phyloP scores from a whole-genome alignment of 352 stramenopile species.

The Phytophthora meadii region DNA sequence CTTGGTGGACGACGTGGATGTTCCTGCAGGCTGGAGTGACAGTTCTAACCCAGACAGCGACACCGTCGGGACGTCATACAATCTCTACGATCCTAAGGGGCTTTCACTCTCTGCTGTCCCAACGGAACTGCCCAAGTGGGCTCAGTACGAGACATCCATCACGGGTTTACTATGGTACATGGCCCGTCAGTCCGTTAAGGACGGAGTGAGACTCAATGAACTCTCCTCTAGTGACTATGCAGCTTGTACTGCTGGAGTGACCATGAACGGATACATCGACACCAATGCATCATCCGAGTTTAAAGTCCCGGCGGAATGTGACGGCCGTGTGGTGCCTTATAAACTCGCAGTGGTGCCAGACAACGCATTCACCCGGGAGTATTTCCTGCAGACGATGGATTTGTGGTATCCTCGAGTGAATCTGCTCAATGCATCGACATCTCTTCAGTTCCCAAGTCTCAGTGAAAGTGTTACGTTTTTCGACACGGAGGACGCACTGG shows the following conservation, averaged over 20 bases:
- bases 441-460: constrained; percentile 48
- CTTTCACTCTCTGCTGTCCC: constrained; percentile 37
- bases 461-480: constrained; percentile 59
- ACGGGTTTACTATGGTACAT: constrained; percentile 60
- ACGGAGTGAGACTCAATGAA: constrained; percentile 45
- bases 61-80: constrained; percentile 43
- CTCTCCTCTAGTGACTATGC: constrained; percentile 38
- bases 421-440: constrained; percentile 38
- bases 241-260: constrained; percentile 38
- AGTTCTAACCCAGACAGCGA: not conserved
- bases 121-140: constrained; percentile 48
- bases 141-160: constrained; percentile 54
- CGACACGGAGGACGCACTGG: constrained; percentile 42
- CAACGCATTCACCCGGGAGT: constrained; percentile 60
- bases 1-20: constrained; percentile 47
- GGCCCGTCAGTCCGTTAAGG: constrained; percentile 38
- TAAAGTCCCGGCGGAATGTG: constrained; percentile 43
- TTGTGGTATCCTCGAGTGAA: constrained; percentile 65
- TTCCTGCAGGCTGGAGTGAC: constrained; percentile 60
- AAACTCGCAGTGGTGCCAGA: constrained; percentile 65
- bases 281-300: constrained; percentile 41
- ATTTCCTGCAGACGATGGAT: constrained; percentile 63
- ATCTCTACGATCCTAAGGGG: constrained; percentile 45
- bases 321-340: constrained; percentile 49
- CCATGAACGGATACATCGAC: constrained; percentile 42